Evolutionary conservation across 345 rosid genomes (phyloP).

Genomic region (Erodium maritimum): DNA sequence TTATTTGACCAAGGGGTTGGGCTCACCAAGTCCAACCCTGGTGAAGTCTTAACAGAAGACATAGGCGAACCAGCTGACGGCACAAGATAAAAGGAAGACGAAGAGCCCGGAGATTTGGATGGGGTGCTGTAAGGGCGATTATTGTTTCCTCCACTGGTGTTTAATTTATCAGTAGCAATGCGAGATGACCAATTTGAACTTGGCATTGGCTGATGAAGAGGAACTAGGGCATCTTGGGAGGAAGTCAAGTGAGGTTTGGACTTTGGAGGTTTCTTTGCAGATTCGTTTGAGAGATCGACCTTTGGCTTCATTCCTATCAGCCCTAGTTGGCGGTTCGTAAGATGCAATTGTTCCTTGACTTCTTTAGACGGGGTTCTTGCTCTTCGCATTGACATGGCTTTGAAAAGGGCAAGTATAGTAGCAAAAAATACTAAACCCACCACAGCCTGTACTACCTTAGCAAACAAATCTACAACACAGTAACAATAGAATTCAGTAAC

Average conservation of each 20-base stretch:
- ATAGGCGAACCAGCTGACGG: conserved; percentile 41
- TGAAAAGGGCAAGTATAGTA: conserved; percentile 45
- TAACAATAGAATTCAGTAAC: not conserved
- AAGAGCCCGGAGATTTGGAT: conserved; percentile 46
- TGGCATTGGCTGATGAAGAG: conserved; percentile 54
- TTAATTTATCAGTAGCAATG: conserved; percentile 38
- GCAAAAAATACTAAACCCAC: conserved; percentile 47
- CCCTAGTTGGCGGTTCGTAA: conserved; percentile 58
- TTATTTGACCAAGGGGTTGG: conserved; percentile 81
- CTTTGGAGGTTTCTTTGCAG: conserved; percentile 54
- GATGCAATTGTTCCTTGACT: conserved; percentile 35
- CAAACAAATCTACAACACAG: conserved; percentile 37
- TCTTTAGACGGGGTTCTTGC: conserved; percentile 32
- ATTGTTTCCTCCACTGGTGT: conserved; percentile 33
- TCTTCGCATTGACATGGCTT: conserved; percentile 41
- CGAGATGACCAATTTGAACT: conserved; percentile 44
- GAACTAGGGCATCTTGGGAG: conserved; percentile 61
- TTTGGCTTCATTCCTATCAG: conserved; percentile 70
- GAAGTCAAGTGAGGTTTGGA: conserved; percentile 27
- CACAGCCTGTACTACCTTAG: conserved; percentile 35
- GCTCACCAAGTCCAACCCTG: conserved; percentile 42
- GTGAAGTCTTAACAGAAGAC: conserved; percentile 49
- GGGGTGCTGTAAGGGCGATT: conserved; percentile 39
- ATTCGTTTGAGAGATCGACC: conserved; percentile 32
- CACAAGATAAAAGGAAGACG: conserved; percentile 63